phyloP scores from a whole-genome alignment of 2,329 filamentous ascomycete species.

The Aspergillus sp. region DNA sequence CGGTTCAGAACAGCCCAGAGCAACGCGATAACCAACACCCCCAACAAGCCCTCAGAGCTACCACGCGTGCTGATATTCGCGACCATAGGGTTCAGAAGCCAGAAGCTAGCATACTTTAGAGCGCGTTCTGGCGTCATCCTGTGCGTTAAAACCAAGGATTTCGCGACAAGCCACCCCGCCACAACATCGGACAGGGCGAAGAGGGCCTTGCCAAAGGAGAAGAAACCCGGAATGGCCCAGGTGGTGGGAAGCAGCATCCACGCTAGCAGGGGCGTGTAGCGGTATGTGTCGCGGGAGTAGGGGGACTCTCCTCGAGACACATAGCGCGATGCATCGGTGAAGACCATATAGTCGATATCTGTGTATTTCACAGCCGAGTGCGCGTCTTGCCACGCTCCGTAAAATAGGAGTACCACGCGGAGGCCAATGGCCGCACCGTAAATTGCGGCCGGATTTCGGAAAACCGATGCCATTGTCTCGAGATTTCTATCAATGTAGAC shows the following conservation, averaged over 20 bases:
- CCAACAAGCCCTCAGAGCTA: conserved; percentile 87
- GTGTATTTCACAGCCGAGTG: conserved; percentile 94
- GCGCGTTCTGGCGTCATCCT: conserved; percentile 57
- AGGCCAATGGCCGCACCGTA: conserved; percentile 55
- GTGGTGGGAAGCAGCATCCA: conserved; percentile 86
- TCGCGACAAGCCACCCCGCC: conserved; percentile 75
- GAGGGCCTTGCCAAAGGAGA: conserved; percentile 82
- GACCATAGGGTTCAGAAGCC: conserved; percentile 97
- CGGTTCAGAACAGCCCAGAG: conserved; percentile 76
- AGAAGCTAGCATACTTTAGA: conserved; percentile 77
- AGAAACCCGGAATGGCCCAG: conserved; percentile 44
- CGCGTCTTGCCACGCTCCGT: conserved; percentile 90
- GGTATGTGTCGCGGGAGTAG: conserved; percentile 89
- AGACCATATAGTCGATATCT: conserved; percentile 98
- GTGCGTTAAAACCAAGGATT: conserved; percentile 50
- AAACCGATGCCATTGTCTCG: conserved; percentile 25
- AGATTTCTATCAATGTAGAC: neutral
- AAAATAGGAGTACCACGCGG: conserved; percentile 73
- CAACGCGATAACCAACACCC: conserved; percentile 77
- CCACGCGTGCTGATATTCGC: conserved; percentile 94
- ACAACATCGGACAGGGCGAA: conserved; percentile 83
- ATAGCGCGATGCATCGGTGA: conserved; percentile 89
- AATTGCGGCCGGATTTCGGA: conserved; percentile 34
- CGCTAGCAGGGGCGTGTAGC: conserved; percentile 90
- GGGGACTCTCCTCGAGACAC: conserved; percentile 68